These are phyloP conservation scores for Penicillium janthinellum DNA, from an alignment of 2,329 filamentous ascomycete species.

Conservation along the genomic window DNA sequence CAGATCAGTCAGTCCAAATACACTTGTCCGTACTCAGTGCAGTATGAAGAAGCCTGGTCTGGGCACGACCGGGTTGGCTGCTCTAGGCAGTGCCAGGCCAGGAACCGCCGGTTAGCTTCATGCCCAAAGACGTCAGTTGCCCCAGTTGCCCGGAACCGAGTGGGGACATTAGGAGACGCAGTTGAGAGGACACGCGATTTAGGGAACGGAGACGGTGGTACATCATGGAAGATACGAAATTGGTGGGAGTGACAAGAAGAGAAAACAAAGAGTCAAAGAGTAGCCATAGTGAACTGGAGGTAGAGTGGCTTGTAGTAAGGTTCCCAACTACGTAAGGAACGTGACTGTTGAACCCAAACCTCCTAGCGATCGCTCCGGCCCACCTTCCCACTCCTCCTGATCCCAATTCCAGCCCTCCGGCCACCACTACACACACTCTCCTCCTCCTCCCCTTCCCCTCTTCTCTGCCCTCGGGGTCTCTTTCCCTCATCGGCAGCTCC, in stretches of 20 bases:
- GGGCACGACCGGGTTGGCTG: neutral
- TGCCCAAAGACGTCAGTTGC: slow-evolving; percentile 28
- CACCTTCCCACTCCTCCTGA: slow-evolving; percentile 28
- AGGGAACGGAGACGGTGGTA: neutral
- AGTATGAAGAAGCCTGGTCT: neutral
- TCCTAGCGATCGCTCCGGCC: slow-evolving; percentile 27
- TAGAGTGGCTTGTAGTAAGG: neutral
- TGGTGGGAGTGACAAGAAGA: neutral
- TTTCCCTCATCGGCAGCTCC: slow-evolving; percentile 7
- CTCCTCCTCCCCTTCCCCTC: slow-evolving; percentile 1
- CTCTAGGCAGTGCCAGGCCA: slow-evolving; percentile 1
- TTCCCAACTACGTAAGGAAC: slow-evolving; percentile 27
- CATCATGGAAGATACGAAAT: neutral
- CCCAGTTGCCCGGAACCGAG: slow-evolving; percentile 21
- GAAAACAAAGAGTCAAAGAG: neutral
- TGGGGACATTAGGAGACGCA: slow-evolving; percentile 14
- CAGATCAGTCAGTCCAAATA: neutral
- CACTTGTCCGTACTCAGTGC: neutral
- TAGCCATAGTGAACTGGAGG: neutral
- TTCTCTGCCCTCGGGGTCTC: slow-evolving; percentile 8
- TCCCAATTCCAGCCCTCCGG: slow-evolving; percentile 17
- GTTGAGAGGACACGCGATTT: neutral
- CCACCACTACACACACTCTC: slow-evolving; percentile 10
- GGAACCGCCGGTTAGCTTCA: slow-evolving; percentile 24
- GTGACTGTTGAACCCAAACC: slow-evolving; percentile 22